Percentiles rank a stretch among this genome's conserved stretches.
phyloP scores from a whole-genome alignment of 805 yeast species.

The Spathaspora hagerdaliae region DNA sequence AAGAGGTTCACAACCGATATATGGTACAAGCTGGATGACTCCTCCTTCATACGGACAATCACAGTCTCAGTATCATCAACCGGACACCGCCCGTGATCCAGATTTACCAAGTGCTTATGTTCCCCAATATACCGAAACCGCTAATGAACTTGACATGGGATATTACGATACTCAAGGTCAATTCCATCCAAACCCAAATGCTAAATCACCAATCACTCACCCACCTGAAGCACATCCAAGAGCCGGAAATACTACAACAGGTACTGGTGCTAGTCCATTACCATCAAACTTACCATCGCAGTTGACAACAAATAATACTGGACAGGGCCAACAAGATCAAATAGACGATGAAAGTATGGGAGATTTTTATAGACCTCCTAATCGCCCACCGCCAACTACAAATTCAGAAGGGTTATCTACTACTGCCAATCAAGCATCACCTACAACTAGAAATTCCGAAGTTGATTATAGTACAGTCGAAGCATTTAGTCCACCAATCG shows the following conservation, averaged over 20 bases:
- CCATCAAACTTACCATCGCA: neutral
- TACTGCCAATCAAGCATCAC: neutral
- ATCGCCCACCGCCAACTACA: constrained; percentile 1
- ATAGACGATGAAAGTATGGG: constrained; percentile 2
- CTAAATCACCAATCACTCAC: constrained; percentile 15
- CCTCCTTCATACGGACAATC: constrained; percentile 76
- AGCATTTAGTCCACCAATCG: neutral
- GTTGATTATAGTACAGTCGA: neutral
- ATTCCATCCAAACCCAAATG: constrained; percentile 33
- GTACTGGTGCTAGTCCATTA: neutral
- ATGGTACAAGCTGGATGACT: constrained; percentile 82
- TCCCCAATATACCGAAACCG: constrained; percentile 64
- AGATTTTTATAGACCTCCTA: constrained; percentile 4
- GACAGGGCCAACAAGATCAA: no score
- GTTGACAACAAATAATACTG: neutral
- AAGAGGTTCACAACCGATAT: constrained; percentile 54
- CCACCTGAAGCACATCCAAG: constrained; percentile 23
- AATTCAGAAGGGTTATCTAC: neutral
- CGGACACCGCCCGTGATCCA: constrained; percentile 35
- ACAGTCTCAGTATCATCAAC: constrained; percentile 51
- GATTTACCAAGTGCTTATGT: constrained; percentile 43
- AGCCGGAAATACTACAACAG: constrained; percentile 3
- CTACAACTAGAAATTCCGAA: neutral
- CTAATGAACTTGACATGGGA: constrained; percentile 74
- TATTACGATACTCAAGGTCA: constrained; percentile 63